Conservation (phyloP, 148 eudicot species). For the Rheum nobile region DNA sequence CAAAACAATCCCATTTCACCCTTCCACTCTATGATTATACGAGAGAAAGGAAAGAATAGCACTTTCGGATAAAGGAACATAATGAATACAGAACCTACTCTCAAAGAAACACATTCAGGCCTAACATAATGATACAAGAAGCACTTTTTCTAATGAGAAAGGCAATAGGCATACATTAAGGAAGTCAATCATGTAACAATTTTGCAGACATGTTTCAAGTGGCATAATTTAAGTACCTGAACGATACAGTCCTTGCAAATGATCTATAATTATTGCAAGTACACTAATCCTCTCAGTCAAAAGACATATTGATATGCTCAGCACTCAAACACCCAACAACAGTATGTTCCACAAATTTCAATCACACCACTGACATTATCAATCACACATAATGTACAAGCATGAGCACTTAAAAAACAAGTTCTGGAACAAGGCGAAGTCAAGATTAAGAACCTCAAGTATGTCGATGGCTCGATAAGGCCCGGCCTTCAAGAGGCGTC, state of each 20-base stretch:
- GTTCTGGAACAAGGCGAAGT: neutral
- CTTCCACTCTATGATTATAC: neutral
- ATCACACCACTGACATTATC: neutral
- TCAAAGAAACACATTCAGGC: neutral
- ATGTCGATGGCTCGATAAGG: constrained; percentile 60
- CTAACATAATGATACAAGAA: neutral
- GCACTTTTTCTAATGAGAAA: neutral
- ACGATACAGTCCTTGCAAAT: neutral
- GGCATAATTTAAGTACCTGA: neutral
- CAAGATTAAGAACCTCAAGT: constrained; percentile 49
- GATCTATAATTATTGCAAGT: neutral
- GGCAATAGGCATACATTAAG: neutral
- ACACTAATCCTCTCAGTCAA: neutral
- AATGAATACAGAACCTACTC: neutral
- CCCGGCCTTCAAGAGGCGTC: constrained; percentile 48
- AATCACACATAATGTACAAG: neutral
- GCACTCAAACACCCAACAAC: neutral
- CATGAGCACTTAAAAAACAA: neutral
- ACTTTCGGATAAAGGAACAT: neutral
- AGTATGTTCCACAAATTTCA: neutral
- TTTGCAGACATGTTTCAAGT: neutral
- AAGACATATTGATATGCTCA: neutral
- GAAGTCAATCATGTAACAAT: neutral
- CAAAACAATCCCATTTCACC: neutral
- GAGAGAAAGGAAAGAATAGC: neutral